These are phyloP conservation scores for Candida vartiovaarae DNA, from an alignment of 805 yeast species.

Conservation along the genomic window DNA sequence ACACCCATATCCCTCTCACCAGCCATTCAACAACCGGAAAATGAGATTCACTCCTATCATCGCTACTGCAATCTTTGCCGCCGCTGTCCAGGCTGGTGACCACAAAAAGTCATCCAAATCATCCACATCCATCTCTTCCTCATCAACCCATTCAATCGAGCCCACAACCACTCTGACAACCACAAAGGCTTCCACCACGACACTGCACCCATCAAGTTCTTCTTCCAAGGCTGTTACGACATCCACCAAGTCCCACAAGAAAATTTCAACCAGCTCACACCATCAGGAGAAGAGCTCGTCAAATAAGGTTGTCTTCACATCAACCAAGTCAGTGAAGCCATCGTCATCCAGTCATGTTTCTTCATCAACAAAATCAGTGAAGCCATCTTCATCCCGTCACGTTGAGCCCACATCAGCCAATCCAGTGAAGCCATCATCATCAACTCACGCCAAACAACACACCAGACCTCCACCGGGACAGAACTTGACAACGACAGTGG, in stretches of 20 bases:
- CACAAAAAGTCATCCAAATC: not conserved
- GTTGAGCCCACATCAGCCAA: too few relatives aligned
- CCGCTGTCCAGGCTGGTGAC: slow-evolving; percentile 1
- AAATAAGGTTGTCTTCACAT: too few relatives aligned
- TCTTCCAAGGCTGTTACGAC: not conserved
- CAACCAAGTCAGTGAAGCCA: too few relatives aligned
- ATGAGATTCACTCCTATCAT: slow-evolving; percentile 2
- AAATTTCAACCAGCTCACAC: not conserved
- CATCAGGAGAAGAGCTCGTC: too few relatives aligned
- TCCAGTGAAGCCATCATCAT: not conserved
- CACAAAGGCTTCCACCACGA: not conserved
- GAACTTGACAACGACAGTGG: too few relatives aligned
- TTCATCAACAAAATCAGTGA: too few relatives aligned
- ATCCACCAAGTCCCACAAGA: not conserved
- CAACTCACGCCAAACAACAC: not conserved
- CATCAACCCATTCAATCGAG: not conserved
- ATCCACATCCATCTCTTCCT: not conserved
- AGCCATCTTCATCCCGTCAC: too few relatives aligned
- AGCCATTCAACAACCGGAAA: too few relatives aligned
- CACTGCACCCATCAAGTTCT: not conserved
- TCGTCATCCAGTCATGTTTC: too few relatives aligned
- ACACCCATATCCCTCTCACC: not conserved
- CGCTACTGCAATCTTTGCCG: slow-evolving; percentile 1
- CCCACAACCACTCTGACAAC: not conserved
- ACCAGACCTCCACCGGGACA: not conserved